phyloP scores from a whole-genome alignment of 371 early-diverging fungal genomes.

The Syncephalastrum sp. region DNA sequence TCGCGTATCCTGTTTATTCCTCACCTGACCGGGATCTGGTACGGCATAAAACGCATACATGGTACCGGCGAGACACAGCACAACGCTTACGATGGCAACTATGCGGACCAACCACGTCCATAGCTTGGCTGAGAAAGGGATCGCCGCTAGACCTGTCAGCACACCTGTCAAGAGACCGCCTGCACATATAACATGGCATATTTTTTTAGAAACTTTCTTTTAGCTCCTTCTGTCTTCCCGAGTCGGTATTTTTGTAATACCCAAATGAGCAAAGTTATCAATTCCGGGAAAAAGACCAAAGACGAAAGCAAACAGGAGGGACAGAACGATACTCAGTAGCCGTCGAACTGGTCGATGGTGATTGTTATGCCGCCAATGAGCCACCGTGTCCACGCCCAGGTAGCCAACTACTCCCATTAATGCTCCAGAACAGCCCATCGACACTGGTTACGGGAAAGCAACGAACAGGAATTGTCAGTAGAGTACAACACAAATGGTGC shows the following conservation, averaged over 20 bases:
- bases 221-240: conserved; percentile 7
- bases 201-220: not conserved
- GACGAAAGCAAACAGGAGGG: conserved; percentile 30
- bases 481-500: no score
- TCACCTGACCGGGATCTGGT: conserved; percentile 25
- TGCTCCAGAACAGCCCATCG: conserved; percentile 75
- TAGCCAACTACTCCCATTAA: conserved; percentile 74
- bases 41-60: conserved; percentile 52
- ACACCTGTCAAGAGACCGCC: conserved; percentile 66
- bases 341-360: conserved; percentile 3
- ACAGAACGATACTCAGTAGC: not conserved
- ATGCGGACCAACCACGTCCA: no score
- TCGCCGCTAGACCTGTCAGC: conserved; percentile 33
- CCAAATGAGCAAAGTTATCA: conserved; percentile 76
- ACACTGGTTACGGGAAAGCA: conserved; percentile 22
- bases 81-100: no score
- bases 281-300: conserved; percentile 67
- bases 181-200: conserved; percentile 54
- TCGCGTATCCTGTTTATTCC: not conserved
- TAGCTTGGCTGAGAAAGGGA: no score
- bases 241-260: conserved; percentile 57
- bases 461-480: no score
- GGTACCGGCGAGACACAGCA: conserved; percentile 22
- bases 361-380: conserved; percentile 62
- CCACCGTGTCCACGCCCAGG: conserved; percentile 65